phyloP scores from a whole-genome alignment of 495 filamentous ascomycete genomes.

The Penicillium cosmopolitanum region DNA sequence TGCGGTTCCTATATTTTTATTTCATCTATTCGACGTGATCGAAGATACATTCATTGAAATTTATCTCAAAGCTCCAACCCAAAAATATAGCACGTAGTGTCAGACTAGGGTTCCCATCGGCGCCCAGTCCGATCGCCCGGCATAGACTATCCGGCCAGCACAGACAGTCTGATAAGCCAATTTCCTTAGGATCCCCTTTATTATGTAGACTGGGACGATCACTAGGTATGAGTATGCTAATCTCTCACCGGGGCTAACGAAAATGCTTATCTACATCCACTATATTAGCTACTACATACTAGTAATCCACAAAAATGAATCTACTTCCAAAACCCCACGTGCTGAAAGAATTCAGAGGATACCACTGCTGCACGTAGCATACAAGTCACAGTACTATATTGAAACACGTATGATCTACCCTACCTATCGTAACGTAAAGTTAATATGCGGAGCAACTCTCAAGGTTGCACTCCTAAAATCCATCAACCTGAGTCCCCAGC shows the following conservation, averaged over 20 bases:
- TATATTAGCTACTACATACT: too few species aligned
- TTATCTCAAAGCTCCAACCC: too few species aligned
- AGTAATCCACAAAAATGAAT: not conserved
- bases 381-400: not conserved
- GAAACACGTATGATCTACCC: not conserved
- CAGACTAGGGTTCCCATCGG: not conserved
- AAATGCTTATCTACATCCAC: too few species aligned
- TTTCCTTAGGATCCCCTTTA: not conserved
- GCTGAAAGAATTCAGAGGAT: not conserved
- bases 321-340: not conserved
- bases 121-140: not conserved
- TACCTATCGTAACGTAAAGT: not conserved
- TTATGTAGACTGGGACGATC: not conserved
- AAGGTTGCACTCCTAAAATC: conserved; percentile 18
- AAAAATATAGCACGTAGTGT: not conserved
- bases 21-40: not conserved
- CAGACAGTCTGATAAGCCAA: not conserved
- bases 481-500: conserved; percentile 69
- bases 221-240: too few species aligned
- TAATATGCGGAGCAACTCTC: not conserved
- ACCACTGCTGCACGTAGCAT: not conserved
- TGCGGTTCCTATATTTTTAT: not conserved
- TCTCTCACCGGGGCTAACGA: too few species aligned
- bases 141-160: not conserved
- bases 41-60: too few species aligned